A percentile compares a stretch with the other conserved stretches of the same genome.
These are phyloP conservation scores for Fallopia convolvulus DNA, from an alignment of 148 eudicot genomes.

Conservation along the genomic window DNA sequence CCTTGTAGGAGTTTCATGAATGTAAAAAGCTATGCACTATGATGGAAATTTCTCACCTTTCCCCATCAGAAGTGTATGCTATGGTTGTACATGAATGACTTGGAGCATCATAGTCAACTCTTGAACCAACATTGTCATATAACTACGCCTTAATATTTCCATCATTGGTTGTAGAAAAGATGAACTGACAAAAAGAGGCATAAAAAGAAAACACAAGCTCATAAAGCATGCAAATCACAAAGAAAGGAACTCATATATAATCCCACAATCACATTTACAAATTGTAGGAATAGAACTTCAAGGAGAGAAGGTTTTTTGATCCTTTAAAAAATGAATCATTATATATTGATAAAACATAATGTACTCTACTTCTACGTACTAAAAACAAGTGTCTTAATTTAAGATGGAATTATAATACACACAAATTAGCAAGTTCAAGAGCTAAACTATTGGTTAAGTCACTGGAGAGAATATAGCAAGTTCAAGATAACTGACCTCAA, in stretches of 20 bases:
- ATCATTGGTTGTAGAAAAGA: conserved; percentile 87
- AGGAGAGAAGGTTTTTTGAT: not conserved
- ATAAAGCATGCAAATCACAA: not conserved
- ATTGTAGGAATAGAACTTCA: not conserved
- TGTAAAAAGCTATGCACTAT: not conserved
- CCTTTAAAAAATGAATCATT: not conserved
- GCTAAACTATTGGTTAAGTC: not conserved
- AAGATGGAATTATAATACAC: too few species aligned
- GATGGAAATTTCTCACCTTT: conserved; percentile 37
- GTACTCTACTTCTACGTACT: too few species aligned
- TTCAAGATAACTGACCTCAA: conserved; percentile 35
- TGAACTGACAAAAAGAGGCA: conserved; percentile 47
- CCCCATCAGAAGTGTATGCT: conserved; percentile 92
- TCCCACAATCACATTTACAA: not conserved
- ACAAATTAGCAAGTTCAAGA: not conserved
- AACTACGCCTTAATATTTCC: conserved; percentile 97
- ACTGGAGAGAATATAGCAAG: not conserved
- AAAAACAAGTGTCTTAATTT: too few species aligned
- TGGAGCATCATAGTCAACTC: conserved; percentile 95
- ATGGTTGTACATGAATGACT: conserved; percentile 86
- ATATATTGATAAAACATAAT: not conserved
- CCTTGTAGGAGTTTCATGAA: not conserved
- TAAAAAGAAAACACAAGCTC: conserved; percentile 6
- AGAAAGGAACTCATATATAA: not conserved
- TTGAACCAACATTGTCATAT: conserved; percentile 80